A percentile compares a stretch with the other conserved stretches of the same genome.
phyloP scores from a whole-genome alignment of 768 basidiomycete species.

The Hemileccinum impolitum region DNA sequence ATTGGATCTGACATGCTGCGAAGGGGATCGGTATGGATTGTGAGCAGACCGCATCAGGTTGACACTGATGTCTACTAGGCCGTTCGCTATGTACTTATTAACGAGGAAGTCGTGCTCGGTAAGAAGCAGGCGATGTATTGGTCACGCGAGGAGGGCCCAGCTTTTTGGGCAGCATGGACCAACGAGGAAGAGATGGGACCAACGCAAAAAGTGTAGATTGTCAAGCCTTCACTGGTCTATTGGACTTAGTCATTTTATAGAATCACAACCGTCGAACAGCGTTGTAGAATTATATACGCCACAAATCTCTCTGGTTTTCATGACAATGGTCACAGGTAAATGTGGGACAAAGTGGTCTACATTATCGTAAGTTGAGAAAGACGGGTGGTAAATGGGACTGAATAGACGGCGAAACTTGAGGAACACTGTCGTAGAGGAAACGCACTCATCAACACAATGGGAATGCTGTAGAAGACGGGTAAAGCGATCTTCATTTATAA shows the following conservation, averaged over 20 bases:
- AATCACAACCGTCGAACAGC: neutral
- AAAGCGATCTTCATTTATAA: slow-evolving; percentile 2
- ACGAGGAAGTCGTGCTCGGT: slow-evolving; percentile 65
- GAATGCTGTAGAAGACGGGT: slow-evolving; percentile 5
- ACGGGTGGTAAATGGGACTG: slow-evolving; percentile 11
- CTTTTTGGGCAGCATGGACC: slow-evolving; percentile 79
- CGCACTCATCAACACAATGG: slow-evolving; percentile 8
- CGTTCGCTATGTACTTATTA: slow-evolving; percentile 80
- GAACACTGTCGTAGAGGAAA: slow-evolving; percentile 7
- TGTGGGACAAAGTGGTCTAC: slow-evolving; percentile 27
- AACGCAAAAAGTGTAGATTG: slow-evolving; percentile 14
- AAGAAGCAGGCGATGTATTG: slow-evolving; percentile 69
- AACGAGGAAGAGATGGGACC: slow-evolving; percentile 48
- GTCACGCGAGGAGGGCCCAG: slow-evolving; percentile 59
- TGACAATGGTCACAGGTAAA: slow-evolving; percentile 28
- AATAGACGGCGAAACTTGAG: neutral
- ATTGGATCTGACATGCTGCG: slow-evolving; percentile 2
- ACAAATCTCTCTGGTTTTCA: slow-evolving; percentile 22
- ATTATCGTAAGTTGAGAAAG: slow-evolving; percentile 18
- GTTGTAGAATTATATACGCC: neutral
- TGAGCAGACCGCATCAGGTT: neutral
- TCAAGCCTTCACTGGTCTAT: neutral
- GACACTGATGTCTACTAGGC: slow-evolving; percentile 41
- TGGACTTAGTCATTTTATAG: too few relatives aligned
- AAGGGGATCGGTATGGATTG: slow-evolving; percentile 62